Evolutionary conservation across 2,329 filamentous ascomycete species (phyloP).

Genomic region (Sporothrix protearum): DNA sequence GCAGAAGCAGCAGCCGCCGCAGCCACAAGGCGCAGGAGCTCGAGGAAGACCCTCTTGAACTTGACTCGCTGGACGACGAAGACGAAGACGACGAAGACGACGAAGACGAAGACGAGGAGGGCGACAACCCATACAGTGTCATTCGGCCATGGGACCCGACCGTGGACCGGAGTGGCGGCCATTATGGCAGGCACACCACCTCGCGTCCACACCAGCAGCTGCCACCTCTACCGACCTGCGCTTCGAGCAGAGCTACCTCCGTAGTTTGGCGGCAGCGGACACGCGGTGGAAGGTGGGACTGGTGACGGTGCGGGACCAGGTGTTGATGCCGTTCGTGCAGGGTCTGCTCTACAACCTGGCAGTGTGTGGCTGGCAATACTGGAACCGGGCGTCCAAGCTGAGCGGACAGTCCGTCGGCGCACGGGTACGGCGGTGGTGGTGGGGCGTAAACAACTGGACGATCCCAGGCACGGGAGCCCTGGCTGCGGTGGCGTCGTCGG

Average conservation of each 20-base stretch:
- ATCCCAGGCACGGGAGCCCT: slow-evolving; percentile 46
- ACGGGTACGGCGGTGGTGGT: slow-evolving; percentile 87
- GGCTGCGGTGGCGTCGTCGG: background rate
- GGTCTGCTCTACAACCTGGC: slow-evolving; percentile 85
- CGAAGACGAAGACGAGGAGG: slow-evolving; percentile 42
- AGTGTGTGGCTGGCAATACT: slow-evolving; percentile 82
- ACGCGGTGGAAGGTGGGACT: slow-evolving; percentile 74
- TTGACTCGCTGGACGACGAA: slow-evolving; percentile 34
- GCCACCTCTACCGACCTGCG: slow-evolving; percentile 75
- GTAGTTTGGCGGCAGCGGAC: slow-evolving; percentile 77
- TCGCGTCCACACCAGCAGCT: slow-evolving; percentile 46
- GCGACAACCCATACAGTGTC: slow-evolving; percentile 61
- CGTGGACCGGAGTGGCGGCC: slow-evolving; percentile 50
- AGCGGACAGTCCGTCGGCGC: slow-evolving; percentile 74
- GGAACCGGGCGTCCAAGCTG: slow-evolving; percentile 76
- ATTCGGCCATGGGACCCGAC: slow-evolving; percentile 51
- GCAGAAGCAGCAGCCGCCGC: no score
- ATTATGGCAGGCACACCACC: slow-evolving; percentile 56
- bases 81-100: slow-evolving; percentile 33
- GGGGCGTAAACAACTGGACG: slow-evolving; percentile 85
- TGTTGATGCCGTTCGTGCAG: slow-evolving; percentile 82
- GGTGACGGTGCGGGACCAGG: slow-evolving; percentile 88
- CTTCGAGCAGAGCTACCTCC: slow-evolving; percentile 97
- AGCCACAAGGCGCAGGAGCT: slow-evolving; percentile 33
- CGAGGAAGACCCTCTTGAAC: slow-evolving; percentile 50